A percentile compares a stretch with the other conserved stretches of the same genome.
Conservation (phyloP, 75 land plant species). For the Cryptomeria japonica region DNA sequence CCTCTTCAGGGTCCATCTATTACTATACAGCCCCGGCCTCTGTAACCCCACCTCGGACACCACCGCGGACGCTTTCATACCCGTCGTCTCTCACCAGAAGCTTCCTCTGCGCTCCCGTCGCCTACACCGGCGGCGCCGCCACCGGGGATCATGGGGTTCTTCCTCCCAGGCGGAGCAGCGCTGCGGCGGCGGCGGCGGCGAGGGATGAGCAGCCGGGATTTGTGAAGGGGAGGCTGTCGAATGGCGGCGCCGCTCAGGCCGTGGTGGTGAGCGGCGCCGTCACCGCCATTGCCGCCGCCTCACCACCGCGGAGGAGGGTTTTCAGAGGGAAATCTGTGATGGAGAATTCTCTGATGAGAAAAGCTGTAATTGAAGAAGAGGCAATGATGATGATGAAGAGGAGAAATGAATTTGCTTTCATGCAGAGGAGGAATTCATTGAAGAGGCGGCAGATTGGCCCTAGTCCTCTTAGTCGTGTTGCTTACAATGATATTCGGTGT, state of each 20-base stretch:
- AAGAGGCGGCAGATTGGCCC: slow-evolving; percentile 12
- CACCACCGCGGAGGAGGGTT: not conserved
- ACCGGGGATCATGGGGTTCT: not conserved
- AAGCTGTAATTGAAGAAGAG: slow-evolving; percentile 7
- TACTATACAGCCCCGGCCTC: not conserved
- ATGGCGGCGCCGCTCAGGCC: not conserved
- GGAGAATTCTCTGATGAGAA: slow-evolving; percentile 10
- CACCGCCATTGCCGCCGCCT: not conserved
- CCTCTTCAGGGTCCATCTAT: not conserved
- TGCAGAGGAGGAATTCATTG: slow-evolving; percentile 7
- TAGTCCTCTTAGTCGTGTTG: slow-evolving; percentile 7
- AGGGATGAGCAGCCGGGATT: not conserved
- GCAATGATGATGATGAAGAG: slow-evolving; percentile 10
- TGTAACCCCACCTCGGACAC: not conserved
- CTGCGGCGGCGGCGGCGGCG: not conserved
- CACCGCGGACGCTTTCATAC: not conserved
- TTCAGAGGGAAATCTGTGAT: slow-evolving; percentile 7
- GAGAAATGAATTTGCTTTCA: slow-evolving; percentile 1
- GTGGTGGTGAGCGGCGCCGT: not conserved
- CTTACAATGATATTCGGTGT: not conserved
- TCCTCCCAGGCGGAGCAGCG: slow-evolving; percentile 3
- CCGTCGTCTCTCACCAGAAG: not conserved
- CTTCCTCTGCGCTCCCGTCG: not conserved
- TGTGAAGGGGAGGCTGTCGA: not conserved
- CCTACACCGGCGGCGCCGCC: not conserved